A percentile compares a stretch with the other conserved stretches of the same genome.
Evolutionary conservation across 768 basidiomycete genomes (phyloP).

Genomic region (Amanita rimosa): DNA sequence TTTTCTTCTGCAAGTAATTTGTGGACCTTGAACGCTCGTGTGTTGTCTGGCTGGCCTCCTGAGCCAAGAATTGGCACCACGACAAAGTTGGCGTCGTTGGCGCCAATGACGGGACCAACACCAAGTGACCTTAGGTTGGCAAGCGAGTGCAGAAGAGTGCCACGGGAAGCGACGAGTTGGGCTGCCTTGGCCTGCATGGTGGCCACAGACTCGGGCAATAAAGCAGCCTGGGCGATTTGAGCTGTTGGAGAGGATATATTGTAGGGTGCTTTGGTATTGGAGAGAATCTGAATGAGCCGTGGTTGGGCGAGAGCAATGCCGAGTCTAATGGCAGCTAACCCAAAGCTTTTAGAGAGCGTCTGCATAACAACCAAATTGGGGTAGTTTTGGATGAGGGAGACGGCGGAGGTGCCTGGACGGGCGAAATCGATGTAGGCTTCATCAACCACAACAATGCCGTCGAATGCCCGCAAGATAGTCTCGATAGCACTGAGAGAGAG

Average conservation of each 20-base stretch:
- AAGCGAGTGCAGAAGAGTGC: constrained; percentile 39
- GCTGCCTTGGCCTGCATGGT: constrained; percentile 56
- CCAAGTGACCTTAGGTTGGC: constrained; percentile 35
- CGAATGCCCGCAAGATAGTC: constrained; percentile 73
- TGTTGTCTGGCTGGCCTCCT: constrained; percentile 40
- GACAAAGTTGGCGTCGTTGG: constrained; percentile 85
- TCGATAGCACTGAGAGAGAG: constrained; percentile 65
- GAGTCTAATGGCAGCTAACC: constrained; percentile 90
- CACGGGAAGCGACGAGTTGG: constrained; percentile 49
- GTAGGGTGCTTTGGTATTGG: constrained; percentile 96
- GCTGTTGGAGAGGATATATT: constrained; percentile 91
- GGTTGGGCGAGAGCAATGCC: constrained; percentile 88
- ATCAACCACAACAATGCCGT: constrained; percentile 88
- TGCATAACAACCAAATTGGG: constrained; percentile 92
- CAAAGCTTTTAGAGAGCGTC: constrained; percentile 94
- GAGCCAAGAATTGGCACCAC: constrained; percentile 62
- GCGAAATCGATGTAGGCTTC: constrained; percentile 98
- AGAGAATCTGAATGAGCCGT: constrained; percentile 79
- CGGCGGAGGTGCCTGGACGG: constrained; percentile 47
- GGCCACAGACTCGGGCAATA: constrained; percentile 51
- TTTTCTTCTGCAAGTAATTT: constrained; percentile 72
- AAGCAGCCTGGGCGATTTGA: constrained; percentile 65
- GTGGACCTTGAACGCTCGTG: constrained; percentile 56
- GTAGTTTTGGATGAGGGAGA: constrained; percentile 64
- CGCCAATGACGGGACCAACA: constrained; percentile 63